Evolutionary conservation across 2,329 filamentous ascomycete species (phyloP), one percentile per base, ranked within the genome.

Genomic region (Fusarium lateritium): DNA sequence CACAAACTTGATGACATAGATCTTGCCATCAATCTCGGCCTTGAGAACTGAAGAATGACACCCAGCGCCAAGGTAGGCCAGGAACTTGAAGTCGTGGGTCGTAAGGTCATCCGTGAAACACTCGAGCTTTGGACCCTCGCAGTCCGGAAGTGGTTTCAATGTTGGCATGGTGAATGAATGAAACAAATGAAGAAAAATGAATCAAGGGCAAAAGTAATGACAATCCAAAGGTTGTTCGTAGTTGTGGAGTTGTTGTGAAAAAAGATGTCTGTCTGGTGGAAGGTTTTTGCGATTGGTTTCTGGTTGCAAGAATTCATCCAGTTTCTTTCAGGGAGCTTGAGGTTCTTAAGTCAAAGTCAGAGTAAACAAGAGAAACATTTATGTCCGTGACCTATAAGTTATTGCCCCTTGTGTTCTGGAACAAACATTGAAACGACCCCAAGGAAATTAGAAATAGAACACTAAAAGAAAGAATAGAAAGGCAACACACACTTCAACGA

Each of bases 31-130:
- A 6, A 68, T 68, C 26, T 52, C n/a, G 1, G 33, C 44, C 8
- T 51, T 64, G 3, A 60, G 0, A 0, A 59, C 52, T 0, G 0
- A 1, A 6, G 52, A 59, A 21, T 68, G 65, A 13, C 14, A n/a
- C 2, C 65, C 49, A 0, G 0, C 0, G 7, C 47, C 63, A 0
- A 45, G 21, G 1, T 3, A 2, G 2, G 36, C 14, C 6, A 51
- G 6, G 3, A 66, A 34, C 13, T 39, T 51, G 28, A 57, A 60
- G 44, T 63, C 0, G 10, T 63, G 56, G 2, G 31, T 34, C 1
- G 34, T 21, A 7, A 69, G n/a, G 1, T 69, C 51, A 7, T 69
- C 49, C 1, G 40, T 34, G 38, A 69, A 69, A 21, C 47, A 51
- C 1, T 49, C 49, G 0, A 69, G 38, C 15, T 69, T 69, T 8